Percentiles rank a stretch among this genome's conserved stretches.
Evolutionary conservation across 2,329 filamentous ascomycete species (phyloP).

Genomic region (Diaporthe ampelina): DNA sequence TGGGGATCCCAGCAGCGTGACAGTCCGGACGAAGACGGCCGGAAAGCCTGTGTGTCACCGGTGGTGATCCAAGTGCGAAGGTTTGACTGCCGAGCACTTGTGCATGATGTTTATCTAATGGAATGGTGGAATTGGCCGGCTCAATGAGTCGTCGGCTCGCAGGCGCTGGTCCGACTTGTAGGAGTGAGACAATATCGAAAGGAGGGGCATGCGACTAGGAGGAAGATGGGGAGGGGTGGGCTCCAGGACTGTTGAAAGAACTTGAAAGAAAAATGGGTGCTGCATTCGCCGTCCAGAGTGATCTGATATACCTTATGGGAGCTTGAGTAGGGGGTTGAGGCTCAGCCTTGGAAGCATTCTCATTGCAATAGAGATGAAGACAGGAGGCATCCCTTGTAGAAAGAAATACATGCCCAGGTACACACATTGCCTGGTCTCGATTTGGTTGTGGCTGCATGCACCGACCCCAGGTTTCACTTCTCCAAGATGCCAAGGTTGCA

Average conservation of each 20-base stretch:
- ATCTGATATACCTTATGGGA: background rate
- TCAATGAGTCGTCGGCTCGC: background rate
- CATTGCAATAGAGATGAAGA: background rate
- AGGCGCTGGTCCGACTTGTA: background rate
- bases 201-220: no score
- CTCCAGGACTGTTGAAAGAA: background rate
- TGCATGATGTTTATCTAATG: slow-evolving; percentile 29
- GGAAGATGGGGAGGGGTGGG: no score
- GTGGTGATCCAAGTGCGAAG: background rate
- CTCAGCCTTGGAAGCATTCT: background rate
- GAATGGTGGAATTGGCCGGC: slow-evolving; percentile 4
- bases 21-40: background rate
- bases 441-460: background rate
- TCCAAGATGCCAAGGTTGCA: slow-evolving; percentile 28
- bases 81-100: slow-evolving; percentile 10
- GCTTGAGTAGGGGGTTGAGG: background rate
- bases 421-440: background rate
- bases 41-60: background rate
- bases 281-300: background rate
- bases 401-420: no score
- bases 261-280: background rate
- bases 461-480: background rate
- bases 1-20: background rate
- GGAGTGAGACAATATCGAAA: background rate
- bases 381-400: background rate